Base-by-base conservation (phyloP, 805 yeast species). In the Metschnikowia cerradonensis region DNA sequence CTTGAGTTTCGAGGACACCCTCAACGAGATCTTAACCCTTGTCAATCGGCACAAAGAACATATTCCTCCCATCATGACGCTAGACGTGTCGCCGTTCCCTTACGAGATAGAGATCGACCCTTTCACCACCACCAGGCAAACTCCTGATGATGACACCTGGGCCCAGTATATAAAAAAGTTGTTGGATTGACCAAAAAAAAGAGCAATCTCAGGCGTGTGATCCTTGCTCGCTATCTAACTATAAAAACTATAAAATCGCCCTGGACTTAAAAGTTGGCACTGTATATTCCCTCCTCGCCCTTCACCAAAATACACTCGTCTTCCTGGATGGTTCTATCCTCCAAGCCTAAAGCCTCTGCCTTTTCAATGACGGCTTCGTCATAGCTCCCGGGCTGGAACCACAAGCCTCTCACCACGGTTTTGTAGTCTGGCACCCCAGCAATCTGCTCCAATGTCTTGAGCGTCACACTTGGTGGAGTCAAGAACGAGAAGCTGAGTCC, bases 381-480 rank as follows among this genome's bases (percentile, higher is more conserved):
- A 57, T 79, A 87, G 20, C 90, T 79, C 0, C 95, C 96, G 0
- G 96, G 96, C 61, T 88, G 96, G 57, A 86, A 83, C 96, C 96
- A 89, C 14, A 87, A 68, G 1, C 84, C 82, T 58, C 77, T 78
- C 14, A 86, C 67, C 0, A 67, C 50, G 14, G 60, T 47, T 31
- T 65, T 59, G 51, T 79, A 66, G 14, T 72, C 72, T 10, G 72
- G 65, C 35, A 83, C 60, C 0, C 75, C 62, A 6, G 73, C 63
- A 15, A 76, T 68, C 41, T 67, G 69, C 35, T 62, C 57, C 32
- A 74, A 62, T 0, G 76, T 72, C 2, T 53, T 45, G 2, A 55
- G 55, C 1, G 90, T 80, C 3, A 84, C 77, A 0, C 63, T 61
- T 1, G 96, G 94, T 2, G 95, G 91, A 0, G 96, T 88, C 47